A percentile compares a stretch with the other conserved stretches of the same genome.
Conservation (phyloP, 352 stramenopile genomes). For the Pythium dissimile region DNA sequence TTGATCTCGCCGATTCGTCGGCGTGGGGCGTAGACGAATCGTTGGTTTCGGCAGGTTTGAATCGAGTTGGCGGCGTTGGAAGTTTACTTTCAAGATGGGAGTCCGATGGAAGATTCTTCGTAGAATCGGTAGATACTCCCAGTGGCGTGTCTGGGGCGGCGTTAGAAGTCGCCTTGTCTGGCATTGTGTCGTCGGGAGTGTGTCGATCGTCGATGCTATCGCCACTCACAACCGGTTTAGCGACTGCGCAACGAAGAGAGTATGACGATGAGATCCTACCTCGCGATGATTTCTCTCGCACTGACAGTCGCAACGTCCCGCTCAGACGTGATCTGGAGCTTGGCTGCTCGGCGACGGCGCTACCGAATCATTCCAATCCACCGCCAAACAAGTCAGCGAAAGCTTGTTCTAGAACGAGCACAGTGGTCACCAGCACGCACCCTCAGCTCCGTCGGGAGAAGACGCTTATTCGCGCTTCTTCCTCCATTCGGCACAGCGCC, state of each 20-base stretch:
- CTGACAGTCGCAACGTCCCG: slow-evolving; percentile 21
- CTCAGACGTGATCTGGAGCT: slow-evolving; percentile 36
- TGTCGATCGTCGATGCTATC: slow-evolving; percentile 2
- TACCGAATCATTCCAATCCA: slow-evolving; percentile 12
- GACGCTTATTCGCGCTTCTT: slow-evolving; percentile 44
- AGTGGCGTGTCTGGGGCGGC: no score
- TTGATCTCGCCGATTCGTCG: not conserved
- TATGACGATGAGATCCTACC: not conserved
- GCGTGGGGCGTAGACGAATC: no score
- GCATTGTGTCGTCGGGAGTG: not conserved
- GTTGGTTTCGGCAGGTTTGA: no score
- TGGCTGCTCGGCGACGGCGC: slow-evolving; percentile 60
- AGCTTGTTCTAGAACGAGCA: not conserved
- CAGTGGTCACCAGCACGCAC: slow-evolving; percentile 27
- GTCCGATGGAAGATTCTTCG: no score
- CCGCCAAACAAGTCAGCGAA: not conserved
- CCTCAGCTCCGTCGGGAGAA: slow-evolving; percentile 70
- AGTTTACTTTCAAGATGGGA: no score
- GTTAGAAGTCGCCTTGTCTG: no score
- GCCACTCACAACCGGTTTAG: no score
- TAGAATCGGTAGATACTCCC: no score
- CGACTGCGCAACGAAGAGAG: no score
- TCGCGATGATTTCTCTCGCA: slow-evolving; percentile 19
- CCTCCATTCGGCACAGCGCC: not conserved
- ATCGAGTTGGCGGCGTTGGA: no score